A percentile compares a stretch with the other conserved stretches of the same genome.
Conservation (phyloP, 140 eudicot genomes). For the Flaveria floridana region DNA sequence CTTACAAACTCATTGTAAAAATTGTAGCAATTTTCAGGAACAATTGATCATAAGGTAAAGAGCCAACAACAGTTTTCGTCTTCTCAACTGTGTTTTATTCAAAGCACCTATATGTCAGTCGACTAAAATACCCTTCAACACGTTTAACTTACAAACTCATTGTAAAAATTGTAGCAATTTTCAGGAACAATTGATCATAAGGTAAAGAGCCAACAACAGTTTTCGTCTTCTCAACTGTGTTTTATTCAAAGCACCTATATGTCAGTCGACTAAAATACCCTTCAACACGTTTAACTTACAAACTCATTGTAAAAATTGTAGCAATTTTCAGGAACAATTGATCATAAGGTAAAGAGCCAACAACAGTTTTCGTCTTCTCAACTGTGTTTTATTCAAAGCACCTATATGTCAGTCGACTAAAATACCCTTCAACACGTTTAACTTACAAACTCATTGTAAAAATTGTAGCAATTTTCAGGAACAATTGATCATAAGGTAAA, state of each 20-base stretch:
- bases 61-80: slow-evolving; percentile 77
- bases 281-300: not conserved
- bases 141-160: not conserved
- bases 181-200: not conserved
- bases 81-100: slow-evolving; percentile 53
- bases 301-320: not conserved
- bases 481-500: slow-evolving; percentile 19
- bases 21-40: not conserved
- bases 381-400: slow-evolving; percentile 41
- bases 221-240: slow-evolving; percentile 79
- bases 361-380: slow-evolving; percentile 73
- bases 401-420: slow-evolving; percentile 16
- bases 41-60: slow-evolving; percentile 33
- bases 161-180: not conserved
- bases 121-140: slow-evolving; percentile 20
- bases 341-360: slow-evolving; percentile 75
- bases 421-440: slow-evolving; percentile 8
- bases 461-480: not conserved
- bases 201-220: slow-evolving; percentile 74
- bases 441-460: not conserved
- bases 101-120: slow-evolving; percentile 10
- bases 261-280: slow-evolving; percentile 23
- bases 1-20: not conserved
- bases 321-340: not conserved
- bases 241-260: not conserved